Evolutionary conservation across 345 rosid genomes (phyloP), one percentile per base, ranked within the genome.

Genomic region (Citrus inodora): DNA sequence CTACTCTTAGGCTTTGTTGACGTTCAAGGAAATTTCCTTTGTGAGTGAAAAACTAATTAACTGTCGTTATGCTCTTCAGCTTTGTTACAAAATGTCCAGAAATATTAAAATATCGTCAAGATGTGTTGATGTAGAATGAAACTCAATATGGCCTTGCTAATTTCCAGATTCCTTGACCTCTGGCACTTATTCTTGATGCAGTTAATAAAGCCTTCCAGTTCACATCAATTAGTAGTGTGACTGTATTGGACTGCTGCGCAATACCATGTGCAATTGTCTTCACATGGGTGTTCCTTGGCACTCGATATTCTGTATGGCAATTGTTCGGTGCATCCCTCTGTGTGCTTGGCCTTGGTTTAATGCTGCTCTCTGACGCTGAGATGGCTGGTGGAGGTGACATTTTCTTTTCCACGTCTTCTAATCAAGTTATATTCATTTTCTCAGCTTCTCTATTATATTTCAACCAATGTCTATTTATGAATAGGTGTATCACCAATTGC

Each of bases 201-300:
- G 95, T 85, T 48, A 91, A 89, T 59, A 81, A 88, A 74, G 93
- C 93, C 65, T 89, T 21, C 74, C 93, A 87, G 80, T 91, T 14
- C 85, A 82, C 95, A 25, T 91, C 93, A 46, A 81, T 87, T 55
- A 88, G 92, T 16, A 89, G 93, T 67, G 92, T 91, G 72, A 84
- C 95, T 30, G 78, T 89, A 53, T 73, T 91, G 85, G 90, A 88
- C 59, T 88, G 91, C 83, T 88, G 64, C 65, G 84, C 95, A 38
- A 64, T 89, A 78, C 79, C 80, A 22, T 91, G 92, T 90, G 95
- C 68, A 13, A 76, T 91, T 48, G 64, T 81, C 78, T 83, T 89
- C 56, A 88, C 95, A 27, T 85, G 88, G 89, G 64, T 88, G 71
- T 82, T 86, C 74, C 85, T 89, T 0, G 85, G 90, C 71, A 85